Conservation (phyloP, 2,329 filamentous ascomycete genomes). For the Beauveria medogensis region DNA sequence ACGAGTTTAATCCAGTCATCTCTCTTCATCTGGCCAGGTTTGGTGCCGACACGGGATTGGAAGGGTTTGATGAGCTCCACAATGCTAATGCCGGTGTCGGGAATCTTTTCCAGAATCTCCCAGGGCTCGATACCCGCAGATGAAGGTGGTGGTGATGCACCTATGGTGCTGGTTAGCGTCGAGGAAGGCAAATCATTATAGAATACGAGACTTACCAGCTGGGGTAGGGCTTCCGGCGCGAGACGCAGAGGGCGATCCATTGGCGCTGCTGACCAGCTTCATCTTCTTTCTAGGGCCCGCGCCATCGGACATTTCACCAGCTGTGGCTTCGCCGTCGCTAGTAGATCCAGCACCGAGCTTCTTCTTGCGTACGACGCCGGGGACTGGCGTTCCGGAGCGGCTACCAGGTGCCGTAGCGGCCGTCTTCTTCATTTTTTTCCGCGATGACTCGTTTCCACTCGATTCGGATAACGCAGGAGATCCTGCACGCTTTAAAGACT, state of each 20-base stretch:
- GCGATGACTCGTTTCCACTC: constrained; percentile 80
- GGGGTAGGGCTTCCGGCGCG: constrained; percentile 51
- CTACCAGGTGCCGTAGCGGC: constrained; percentile 40
- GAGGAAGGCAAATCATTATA: neutral
- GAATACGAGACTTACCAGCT: constrained; percentile 26
- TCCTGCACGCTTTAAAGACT: constrained; percentile 71
- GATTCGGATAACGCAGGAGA: constrained; percentile 85
- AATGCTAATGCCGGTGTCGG: constrained; percentile 46
- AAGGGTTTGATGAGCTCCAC: constrained; percentile 47
- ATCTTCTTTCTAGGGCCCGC: constrained; percentile 44
- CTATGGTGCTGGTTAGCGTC: constrained; percentile 13
- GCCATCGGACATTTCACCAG: constrained; percentile 57
- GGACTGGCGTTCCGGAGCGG: constrained; percentile 47
- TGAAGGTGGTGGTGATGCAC: constrained; percentile 28
- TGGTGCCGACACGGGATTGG: constrained; percentile 42
- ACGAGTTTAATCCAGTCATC: constrained; percentile 53
- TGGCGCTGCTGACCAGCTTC: constrained; percentile 41
- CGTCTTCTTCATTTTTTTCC: constrained; percentile 68
- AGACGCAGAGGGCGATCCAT: constrained; percentile 49
- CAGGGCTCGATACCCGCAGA: constrained; percentile 34
- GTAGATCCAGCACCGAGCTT: constrained; percentile 49
- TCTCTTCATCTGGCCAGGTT: constrained; percentile 42
- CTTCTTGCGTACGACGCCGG: constrained; percentile 30
- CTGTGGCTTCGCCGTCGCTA: constrained; percentile 67
- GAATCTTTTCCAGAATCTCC: constrained; percentile 48